Evolutionary conservation across 805 yeast species (phyloP).

Genomic region (Nakazawaea wickerhamii): DNA sequence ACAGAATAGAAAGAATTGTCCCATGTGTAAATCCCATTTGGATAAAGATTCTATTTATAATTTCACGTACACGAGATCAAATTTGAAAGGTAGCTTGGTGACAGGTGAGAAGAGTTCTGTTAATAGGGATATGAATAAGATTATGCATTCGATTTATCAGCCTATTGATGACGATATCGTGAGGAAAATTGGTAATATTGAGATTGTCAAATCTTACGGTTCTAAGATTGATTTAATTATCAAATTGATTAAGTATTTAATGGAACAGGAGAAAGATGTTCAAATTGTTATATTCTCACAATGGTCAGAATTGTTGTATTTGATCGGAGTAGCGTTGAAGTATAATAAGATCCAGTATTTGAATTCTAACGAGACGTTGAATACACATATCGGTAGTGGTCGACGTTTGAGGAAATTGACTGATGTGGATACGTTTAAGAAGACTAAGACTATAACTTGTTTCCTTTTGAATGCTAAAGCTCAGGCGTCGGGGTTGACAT

Average conservation of each 20-base stretch:
- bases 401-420: constrained; percentile 22
- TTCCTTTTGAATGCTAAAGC: constrained; percentile 79
- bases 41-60: constrained; percentile 52
- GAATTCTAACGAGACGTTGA: constrained; percentile 38
- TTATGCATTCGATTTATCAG: constrained; percentile 38
- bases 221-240: constrained; percentile 83
- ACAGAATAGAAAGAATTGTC: constrained; percentile 53
- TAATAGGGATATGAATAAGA: constrained; percentile 23
- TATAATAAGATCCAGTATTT: constrained; percentile 52
- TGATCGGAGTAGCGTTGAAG: constrained; percentile 61
- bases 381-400: constrained; percentile 27
- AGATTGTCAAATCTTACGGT: constrained; percentile 55
- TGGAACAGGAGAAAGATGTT: constrained; percentile 48
- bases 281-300: constrained; percentile 90
- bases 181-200: constrained; percentile 39
- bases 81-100: constrained; percentile 42
- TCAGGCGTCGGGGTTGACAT: constrained; percentile 85
- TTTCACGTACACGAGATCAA: constrained; percentile 56
- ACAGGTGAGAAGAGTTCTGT: constrained; percentile 22
- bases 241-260: constrained; percentile 62
- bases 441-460: constrained; percentile 64
- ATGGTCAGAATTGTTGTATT: constrained; percentile 69
- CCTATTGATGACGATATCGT: constrained; percentile 37
- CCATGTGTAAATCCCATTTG: constrained; percentile 67
- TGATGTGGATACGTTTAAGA: constrained; percentile 56